Evolutionary conservation across 495 filamentous ascomycete genomes (phyloP), one percentile per base, ranked within the genome.

Genomic region (Rostrohypoxylon terebratum): DNA sequence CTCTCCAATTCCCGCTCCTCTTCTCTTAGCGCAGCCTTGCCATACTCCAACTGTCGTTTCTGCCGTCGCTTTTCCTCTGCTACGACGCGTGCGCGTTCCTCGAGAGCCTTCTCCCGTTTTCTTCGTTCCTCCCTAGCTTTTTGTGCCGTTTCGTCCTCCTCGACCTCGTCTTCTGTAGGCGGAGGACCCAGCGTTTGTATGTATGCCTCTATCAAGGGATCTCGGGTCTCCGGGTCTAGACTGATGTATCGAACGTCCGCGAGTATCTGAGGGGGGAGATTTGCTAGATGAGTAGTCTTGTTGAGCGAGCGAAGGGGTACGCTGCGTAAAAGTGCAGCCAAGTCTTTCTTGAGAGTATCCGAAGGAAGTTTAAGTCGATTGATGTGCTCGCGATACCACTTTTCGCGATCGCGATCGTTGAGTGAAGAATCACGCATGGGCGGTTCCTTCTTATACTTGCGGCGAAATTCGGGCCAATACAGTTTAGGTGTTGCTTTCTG

Each of bases 381-480:
- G 71, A 97, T 91, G 73, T 95, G 89, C 40, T 98, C 96, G 31
- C 96, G 90, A 77, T 97, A 99, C 79, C 88, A 86, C 79, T 93
- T 96, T 77, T 99, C 96, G 2, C 93, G 87, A 66, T 98, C 94
- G 75, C 94, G 96, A 76, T 99, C 96, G 0, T 82, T 80, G 28
- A 98, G 76, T 50, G 90, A 87, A 6, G 87, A 77, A 69, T 94
- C 90, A 54, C 88, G 90, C 94, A 98, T 96, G 59, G 89, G 88
- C 0, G 86, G 77, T 63, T 95, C 93, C 67, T 91, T 94, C 66
- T 90, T 91, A 73, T 90, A 96, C 75, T 97, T 98, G 33, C 95
- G 86, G 69, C 93, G 93, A 78, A 99, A 99, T 77, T 99, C 96
- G 0, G 92, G 90, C 96, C 96, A 99, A 80, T 96, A 99, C 10